Evolutionary conservation across 208 protist species (phyloP), one percentile per base, ranked within the genome.

Genomic region (Crithidia fasciculata): DNA sequence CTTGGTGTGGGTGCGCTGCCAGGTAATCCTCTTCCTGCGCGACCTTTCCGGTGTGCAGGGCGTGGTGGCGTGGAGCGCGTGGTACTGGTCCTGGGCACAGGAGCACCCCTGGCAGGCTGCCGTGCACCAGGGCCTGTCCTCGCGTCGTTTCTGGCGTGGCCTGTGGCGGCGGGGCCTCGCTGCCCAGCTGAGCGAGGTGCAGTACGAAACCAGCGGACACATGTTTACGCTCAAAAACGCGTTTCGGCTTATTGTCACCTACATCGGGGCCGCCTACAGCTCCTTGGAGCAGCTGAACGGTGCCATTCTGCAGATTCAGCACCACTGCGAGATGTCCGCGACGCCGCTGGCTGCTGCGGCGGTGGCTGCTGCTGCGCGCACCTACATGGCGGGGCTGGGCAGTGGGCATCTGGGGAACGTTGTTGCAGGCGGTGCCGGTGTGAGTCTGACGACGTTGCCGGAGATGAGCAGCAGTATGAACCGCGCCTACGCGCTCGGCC

Each of bases 41-140:
- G 82, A 86, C 69, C 70, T 93, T n/a, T 83, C 76, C 15, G 74
- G 67, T 2, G 74, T 90, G 59, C 86, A 93, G 52, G 84, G 82
- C 28, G 56, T 80, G 16, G 72, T 90, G 5, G 78, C 88, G 19
- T 91, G 86, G 84, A 81, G 87, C 66, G 70, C 80, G 37, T 87
- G 74, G 76, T 93, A 91, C 82, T 91, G 88, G 86, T 87, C 84
- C 0, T 93, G 86, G 84, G 88, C 86, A 18, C 78, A 89, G 71
- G 72, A 84, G 40, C 82, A 91, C 65, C 62, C 69, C 4, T 61
- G 67, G 4, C 66, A 83, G 63, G 79, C 86, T 18, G 68, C 82
- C 15, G 64, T 89, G 5, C 82, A 91, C 72, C 71, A 79, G 40
- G 78, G 77, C 5, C 77, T 93, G 28, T 67, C 71, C 19, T 85